A percentile compares a stretch with the other conserved stretches of the same genome.
Conservation (phyloP, 2,329 filamentous ascomycete species). For the Aspergillus pseudoglaucus region DNA sequence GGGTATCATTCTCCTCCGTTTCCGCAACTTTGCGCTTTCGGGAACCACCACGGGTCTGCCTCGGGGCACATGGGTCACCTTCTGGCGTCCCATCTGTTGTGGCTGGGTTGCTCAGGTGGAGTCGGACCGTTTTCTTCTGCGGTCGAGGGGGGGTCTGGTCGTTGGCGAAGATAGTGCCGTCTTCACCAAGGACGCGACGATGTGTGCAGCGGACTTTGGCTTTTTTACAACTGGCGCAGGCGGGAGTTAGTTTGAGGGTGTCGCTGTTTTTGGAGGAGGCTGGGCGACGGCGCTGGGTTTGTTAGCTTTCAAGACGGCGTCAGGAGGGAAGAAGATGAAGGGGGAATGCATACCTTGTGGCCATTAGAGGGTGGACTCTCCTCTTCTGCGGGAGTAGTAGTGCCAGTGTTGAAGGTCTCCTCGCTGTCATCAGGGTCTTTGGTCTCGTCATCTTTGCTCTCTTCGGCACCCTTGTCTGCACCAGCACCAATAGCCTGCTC, state of each 20-base stretch:
- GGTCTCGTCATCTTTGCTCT: neutral
- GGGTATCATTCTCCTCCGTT: conserved; percentile 3
- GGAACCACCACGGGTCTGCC: conserved; percentile 4
- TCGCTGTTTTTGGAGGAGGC: neutral
- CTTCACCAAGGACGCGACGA: conserved; percentile 5
- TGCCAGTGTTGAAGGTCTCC: neutral
- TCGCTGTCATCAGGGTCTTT: neutral
- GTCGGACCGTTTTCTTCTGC: conserved; percentile 10
- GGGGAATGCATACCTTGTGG: neutral
- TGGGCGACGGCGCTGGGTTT: neutral
- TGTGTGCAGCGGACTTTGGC: conserved; percentile 24
- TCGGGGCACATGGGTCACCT: neutral
- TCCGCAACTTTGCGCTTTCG: conserved; percentile 4
- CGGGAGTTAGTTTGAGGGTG: conserved; percentile 6
- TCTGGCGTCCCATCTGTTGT: neutral
- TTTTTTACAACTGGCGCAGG: conserved; percentile 16
- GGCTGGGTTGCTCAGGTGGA: neutral
- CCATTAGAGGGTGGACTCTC: neutral
- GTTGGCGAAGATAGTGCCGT: conserved; percentile 1
- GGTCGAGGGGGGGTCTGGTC: conserved; percentile 11
- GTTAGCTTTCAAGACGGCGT: neutral
- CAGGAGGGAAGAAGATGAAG: no score
- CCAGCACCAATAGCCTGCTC: neutral
- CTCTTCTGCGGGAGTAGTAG: neutral
- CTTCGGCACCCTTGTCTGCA: neutral